Conservation (phyloP, 306 rosid genomes). For the Aeschynomene evenia region DNA sequence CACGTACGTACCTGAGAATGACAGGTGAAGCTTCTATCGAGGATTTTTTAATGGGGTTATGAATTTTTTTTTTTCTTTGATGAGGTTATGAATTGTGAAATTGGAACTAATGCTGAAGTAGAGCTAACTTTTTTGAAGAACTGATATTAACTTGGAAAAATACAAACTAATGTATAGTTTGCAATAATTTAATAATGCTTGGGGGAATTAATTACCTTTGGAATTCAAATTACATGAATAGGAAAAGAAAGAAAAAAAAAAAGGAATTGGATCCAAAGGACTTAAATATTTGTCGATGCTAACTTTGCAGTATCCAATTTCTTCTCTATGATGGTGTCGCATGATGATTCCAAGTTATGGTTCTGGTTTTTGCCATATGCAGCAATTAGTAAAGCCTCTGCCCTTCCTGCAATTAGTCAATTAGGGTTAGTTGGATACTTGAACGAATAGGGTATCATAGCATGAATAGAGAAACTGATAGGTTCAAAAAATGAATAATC, state of each 20-base stretch:
- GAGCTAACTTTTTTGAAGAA: neutral
- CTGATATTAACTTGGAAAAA: neutral
- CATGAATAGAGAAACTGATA: neutral
- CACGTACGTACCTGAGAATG: too few relatives aligned
- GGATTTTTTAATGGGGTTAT: too few relatives aligned
- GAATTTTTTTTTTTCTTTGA: too few relatives aligned
- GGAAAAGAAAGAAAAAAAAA: too few relatives aligned
- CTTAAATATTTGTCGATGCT: neutral
- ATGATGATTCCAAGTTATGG: constrained; percentile 38
- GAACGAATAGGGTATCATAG: neutral
- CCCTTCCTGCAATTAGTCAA: constrained; percentile 87
- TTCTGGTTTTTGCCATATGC: constrained; percentile 71
- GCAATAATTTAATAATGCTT: neutral
- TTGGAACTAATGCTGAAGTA: neutral
- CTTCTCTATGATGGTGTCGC: constrained; percentile 34
- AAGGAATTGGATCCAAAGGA: neutral
- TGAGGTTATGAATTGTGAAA: too few relatives aligned
- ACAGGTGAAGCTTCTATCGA: too few relatives aligned
- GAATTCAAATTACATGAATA: neutral
- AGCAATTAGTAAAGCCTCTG: constrained; percentile 93
- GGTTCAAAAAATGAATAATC: neutral
- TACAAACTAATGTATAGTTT: neutral
- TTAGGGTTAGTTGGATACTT: too few relatives aligned
- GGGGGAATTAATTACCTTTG: constrained; percentile 18
- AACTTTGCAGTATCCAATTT: constrained; percentile 32